phyloP scores from a whole-genome alignment of 108 stramenopile species.

The Pseudonitzschia multiseries region DNA sequence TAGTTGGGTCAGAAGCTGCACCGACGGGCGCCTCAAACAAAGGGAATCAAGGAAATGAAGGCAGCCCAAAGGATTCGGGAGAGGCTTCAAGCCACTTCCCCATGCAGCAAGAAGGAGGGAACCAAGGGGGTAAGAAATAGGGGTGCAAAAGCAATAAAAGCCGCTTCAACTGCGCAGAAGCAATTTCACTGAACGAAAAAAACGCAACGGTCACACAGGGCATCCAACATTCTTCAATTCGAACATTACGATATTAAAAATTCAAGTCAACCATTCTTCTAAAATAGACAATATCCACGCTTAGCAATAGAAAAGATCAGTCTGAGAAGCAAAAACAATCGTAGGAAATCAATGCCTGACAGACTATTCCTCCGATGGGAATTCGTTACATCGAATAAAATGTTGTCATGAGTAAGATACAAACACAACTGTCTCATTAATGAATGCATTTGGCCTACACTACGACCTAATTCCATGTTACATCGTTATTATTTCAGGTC shows the following conservation, averaged over 20 bases:
- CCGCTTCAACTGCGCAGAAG: too few species aligned
- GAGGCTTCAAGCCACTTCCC: slow-evolving; percentile 15
- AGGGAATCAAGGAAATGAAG: slow-evolving; percentile 17
- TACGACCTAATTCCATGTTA: too few species aligned
- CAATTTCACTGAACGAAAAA: background rate
- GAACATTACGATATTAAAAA: background rate
- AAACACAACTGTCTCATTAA: too few species aligned
- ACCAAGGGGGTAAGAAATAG: slow-evolving; percentile 2
- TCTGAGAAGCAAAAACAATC: too few species aligned
- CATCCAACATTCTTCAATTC: slow-evolving; percentile 1
- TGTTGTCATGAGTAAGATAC: too few species aligned
- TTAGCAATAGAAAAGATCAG: too few species aligned
- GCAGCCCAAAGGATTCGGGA: slow-evolving; percentile 30
- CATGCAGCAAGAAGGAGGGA: slow-evolving; percentile 21
- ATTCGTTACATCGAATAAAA: too few species aligned
- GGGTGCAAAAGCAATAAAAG: background rate
- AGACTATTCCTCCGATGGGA: too few species aligned
- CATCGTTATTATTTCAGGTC: too few species aligned
- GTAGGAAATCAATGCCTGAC: too few species aligned
- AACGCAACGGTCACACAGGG: background rate
- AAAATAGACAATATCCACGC: background rate
- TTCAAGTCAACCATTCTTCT: background rate
- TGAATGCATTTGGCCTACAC: too few species aligned
- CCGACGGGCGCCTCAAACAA: slow-evolving; percentile 27
- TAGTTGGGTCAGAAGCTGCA: slow-evolving; percentile 9